phyloP scores from a whole-genome alignment of 345 rosid species.

The Eutrema japonicum region DNA sequence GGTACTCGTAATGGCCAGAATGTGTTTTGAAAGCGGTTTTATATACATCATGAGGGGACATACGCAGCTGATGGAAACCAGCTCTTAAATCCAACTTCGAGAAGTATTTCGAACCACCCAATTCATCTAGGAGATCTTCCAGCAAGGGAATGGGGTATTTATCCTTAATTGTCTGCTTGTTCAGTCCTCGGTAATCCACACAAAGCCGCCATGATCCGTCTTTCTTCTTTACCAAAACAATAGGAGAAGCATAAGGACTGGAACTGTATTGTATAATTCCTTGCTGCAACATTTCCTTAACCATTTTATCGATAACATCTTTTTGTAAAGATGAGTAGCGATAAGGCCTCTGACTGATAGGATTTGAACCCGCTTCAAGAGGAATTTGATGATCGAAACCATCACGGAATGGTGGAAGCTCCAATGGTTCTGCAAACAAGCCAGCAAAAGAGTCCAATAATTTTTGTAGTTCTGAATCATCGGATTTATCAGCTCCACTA shows the following conservation, averaged over 20 bases:
- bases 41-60: neutral
- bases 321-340: neutral
- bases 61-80: neutral
- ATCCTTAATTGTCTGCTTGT: too few species aligned
- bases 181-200: too few species aligned
- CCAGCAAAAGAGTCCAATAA: too few species aligned
- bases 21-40: neutral
- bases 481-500: too few species aligned
- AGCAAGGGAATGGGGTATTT: too few species aligned
- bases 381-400: neutral
- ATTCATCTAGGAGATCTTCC: too few species aligned
- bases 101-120: neutral
- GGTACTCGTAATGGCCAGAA: neutral
- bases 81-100: neutral
- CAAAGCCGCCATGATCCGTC: neutral
- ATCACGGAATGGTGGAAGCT: neutral
- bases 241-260: neutral
- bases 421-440: too few species aligned
- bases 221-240: neutral
- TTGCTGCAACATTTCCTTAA: neutral
- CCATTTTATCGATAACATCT: neutral
- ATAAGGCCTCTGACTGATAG: neutral
- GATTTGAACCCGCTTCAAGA: accelerated
- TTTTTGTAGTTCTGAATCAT: too few species aligned
- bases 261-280: neutral